phyloP scores from a whole-genome alignment of 176 grass and related monocot species.

The Bonia amplexicaulis region DNA sequence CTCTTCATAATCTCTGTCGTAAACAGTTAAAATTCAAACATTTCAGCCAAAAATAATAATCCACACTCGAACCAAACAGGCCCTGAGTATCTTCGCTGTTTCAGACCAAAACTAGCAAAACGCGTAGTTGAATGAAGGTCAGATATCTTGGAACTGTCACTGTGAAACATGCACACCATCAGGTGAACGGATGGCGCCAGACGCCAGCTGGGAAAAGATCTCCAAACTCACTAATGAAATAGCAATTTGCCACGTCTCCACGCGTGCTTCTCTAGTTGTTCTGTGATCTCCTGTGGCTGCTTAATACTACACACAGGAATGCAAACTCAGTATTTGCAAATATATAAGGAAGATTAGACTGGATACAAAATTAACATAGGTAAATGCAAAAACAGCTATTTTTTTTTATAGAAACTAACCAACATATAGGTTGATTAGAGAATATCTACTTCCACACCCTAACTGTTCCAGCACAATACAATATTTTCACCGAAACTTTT shows the following conservation, averaged over 20 bases:
- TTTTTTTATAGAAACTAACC: too few relatives aligned
- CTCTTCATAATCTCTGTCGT: too few relatives aligned
- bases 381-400: too few relatives aligned
- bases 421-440: too few relatives aligned
- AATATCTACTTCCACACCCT: too few relatives aligned
- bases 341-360: not conserved
- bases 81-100: not conserved
- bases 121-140: not conserved
- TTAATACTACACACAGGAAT: not conserved
- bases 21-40: too few relatives aligned
- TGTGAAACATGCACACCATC: not conserved
- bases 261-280: conserved; percentile 22
- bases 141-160: conserved; percentile 11
- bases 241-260: conserved; percentile 36
- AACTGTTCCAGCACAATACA: too few relatives aligned
- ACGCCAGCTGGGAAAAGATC: conserved; percentile 22
- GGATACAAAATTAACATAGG: not conserved
- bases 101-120: not conserved
- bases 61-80: too few relatives aligned
- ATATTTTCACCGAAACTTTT: too few relatives aligned
- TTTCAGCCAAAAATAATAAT: too few relatives aligned
- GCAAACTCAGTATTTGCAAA: not conserved
- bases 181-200: not conserved
- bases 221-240: conserved; percentile 8
- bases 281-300: conserved; percentile 23